These are phyloP conservation scores for Orobanche coerulescens DNA, from an alignment of 257 asterid species.

Conservation along the genomic window DNA sequence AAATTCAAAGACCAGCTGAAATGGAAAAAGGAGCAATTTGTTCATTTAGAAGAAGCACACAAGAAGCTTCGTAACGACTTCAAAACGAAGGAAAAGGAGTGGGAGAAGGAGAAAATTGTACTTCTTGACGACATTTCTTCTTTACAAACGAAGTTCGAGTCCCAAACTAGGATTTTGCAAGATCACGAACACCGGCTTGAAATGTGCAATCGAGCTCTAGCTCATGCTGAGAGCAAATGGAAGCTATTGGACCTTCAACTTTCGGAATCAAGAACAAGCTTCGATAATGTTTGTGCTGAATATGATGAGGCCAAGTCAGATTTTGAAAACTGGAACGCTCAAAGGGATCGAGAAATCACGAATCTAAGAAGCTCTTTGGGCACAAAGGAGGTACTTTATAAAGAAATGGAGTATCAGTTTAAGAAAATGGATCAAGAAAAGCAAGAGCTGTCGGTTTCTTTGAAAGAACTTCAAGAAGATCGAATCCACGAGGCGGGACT, in stretches of 20 bases:
- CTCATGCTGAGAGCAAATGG: slow-evolving; percentile 75
- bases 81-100: slow-evolving; percentile 55
- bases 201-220: slow-evolving; percentile 72
- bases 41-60: slow-evolving; percentile 77
- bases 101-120: slow-evolving; percentile 61
- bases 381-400: slow-evolving; percentile 53
- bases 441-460: slow-evolving; percentile 42
- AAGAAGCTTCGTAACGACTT: slow-evolving; percentile 45
- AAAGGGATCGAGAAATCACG: slow-evolving; percentile 72
- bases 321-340: slow-evolving; percentile 41
- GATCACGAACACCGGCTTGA: slow-evolving; percentile 55
- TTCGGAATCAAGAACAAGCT: slow-evolving; percentile 41
- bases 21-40: slow-evolving; percentile 86
- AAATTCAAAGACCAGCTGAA: slow-evolving; percentile 64
- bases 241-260: slow-evolving; percentile 54
- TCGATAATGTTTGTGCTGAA: slow-evolving; percentile 54
- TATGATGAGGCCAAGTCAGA: slow-evolving; percentile 55
- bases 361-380: slow-evolving; percentile 53
- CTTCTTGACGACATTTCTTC: slow-evolving; percentile 56
- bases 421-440: slow-evolving; percentile 68
- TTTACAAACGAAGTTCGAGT: slow-evolving; percentile 50
- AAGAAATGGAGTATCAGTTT: slow-evolving; percentile 80
- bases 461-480: slow-evolving; percentile 73
- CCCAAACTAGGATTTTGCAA: slow-evolving; percentile 61
- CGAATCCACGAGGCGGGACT: slow-evolving; percentile 57